Percentiles rank a stretch among this genome's conserved stretches.
Conservation (phyloP, 345 rosid species). For the Lumnitzera littorea region DNA sequence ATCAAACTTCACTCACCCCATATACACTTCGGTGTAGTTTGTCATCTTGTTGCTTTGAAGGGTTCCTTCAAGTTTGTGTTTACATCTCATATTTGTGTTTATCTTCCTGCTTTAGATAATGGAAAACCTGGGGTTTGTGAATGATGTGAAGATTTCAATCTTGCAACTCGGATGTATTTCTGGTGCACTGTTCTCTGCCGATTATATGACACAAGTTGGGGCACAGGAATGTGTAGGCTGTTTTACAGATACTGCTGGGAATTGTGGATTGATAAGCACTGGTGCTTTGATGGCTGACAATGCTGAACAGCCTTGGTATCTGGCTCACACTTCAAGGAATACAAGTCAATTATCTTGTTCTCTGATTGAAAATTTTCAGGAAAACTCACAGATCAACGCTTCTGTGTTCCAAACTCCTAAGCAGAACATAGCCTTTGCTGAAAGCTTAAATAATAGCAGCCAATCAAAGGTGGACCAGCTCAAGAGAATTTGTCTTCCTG, state of each 20-base stretch:
- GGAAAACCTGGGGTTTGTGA: constrained; percentile 81
- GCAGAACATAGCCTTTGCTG: constrained; percentile 9
- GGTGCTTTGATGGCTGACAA: constrained; percentile 20
- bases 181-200: constrained; percentile 60
- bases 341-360: constrained; percentile 17
- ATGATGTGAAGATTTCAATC: constrained; percentile 63
- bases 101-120: constrained; percentile 47
- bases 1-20: too few relatives aligned
- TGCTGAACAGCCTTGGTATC: constrained; percentile 37
- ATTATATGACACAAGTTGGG: constrained; percentile 29
- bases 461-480: constrained; percentile 10
- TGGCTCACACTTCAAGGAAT: constrained; percentile 23
- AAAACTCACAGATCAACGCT: constrained; percentile 12
- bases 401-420: constrained; percentile 16
- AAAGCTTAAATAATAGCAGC: constrained; percentile 4
- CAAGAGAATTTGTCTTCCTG: constrained; percentile 14
- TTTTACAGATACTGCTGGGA: constrained; percentile 19
- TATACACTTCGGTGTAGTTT: too few relatives aligned
- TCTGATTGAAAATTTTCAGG: constrained; percentile 16
- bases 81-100: constrained; percentile 4
- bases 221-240: constrained; percentile 34
- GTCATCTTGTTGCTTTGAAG: too few relatives aligned
- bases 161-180: constrained; percentile 71
- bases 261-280: constrained; percentile 23
- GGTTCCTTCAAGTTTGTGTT: neutral